phyloP scores from a whole-genome alignment of 352 stramenopile genomes.

The Globisporangium solare region DNA sequence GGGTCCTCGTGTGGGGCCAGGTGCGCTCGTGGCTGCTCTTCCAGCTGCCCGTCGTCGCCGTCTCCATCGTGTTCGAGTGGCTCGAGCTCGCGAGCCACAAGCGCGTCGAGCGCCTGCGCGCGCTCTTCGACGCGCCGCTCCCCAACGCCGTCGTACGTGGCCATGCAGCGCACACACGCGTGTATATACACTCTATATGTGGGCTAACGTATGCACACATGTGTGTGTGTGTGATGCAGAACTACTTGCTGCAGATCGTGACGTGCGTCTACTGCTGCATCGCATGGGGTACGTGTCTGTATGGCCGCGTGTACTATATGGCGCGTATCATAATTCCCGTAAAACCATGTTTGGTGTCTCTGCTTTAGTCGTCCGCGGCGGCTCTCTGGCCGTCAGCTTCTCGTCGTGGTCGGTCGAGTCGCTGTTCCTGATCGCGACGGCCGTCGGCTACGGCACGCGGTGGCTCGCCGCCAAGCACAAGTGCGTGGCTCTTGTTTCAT shows the following conservation, averaged over 20 bases:
- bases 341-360: neutral
- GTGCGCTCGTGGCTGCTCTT: slow-evolving; percentile 76
- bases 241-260: slow-evolving; percentile 75
- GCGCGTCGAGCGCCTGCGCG: slow-evolving; percentile 63
- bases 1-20: slow-evolving; percentile 79
- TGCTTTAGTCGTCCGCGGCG: slow-evolving; percentile 61
- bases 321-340: too few species aligned
- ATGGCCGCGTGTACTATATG: too few species aligned
- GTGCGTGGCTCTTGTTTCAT: slow-evolving; percentile 35
- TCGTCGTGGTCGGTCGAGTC: slow-evolving; percentile 84
- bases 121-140: slow-evolving; percentile 63
- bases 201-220: slow-evolving; percentile 1
- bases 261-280: slow-evolving; percentile 77
- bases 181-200: neutral
- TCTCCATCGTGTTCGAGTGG: slow-evolving; percentile 81
- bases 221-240: too few species aligned
- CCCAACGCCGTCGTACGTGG: slow-evolving; percentile 54
- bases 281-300: slow-evolving; percentile 77
- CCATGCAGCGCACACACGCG: too few species aligned
- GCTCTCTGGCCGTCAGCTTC: slow-evolving; percentile 60
- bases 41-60: slow-evolving; percentile 56
- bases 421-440: slow-evolving; percentile 62
- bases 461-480: slow-evolving; percentile 84
- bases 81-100: slow-evolving; percentile 61
- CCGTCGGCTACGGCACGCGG: slow-evolving; percentile 62